phyloP scores from a whole-genome alignment of 1,139 yeast species.

The Nakaseomyces nivariensis region DNA sequence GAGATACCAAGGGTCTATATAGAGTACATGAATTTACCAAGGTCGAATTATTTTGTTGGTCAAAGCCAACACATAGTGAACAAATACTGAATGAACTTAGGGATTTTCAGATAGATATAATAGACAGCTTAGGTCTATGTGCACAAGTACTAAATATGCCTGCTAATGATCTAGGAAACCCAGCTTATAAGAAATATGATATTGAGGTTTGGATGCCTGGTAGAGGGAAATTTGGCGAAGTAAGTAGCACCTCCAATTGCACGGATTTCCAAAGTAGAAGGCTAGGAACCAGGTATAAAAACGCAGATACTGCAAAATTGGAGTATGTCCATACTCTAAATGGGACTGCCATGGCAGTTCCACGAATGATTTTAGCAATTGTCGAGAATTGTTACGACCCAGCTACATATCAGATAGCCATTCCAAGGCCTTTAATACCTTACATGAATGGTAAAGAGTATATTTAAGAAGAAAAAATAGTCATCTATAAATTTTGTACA shows the following conservation, averaged over 20 bases:
- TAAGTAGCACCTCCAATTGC: slow-evolving; percentile 86
- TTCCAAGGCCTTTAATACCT: slow-evolving; percentile 61
- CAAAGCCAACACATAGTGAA: slow-evolving; percentile 38
- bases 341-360: slow-evolving; percentile 95
- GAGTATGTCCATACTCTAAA: slow-evolving; percentile 73
- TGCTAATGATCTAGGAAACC: slow-evolving; percentile 81
- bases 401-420: slow-evolving; percentile 39
- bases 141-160: slow-evolving; percentile 89
- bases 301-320: slow-evolving; percentile 30
- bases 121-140: slow-evolving; percentile 58
- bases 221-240: slow-evolving; percentile 85
- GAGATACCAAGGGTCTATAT: slow-evolving; percentile 83
- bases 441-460: slow-evolving; percentile 53
- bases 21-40: slow-evolving; percentile 98
- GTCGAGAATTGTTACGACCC: slow-evolving; percentile 76
- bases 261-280: slow-evolving; percentile 86
- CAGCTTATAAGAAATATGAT: slow-evolving; percentile 86
- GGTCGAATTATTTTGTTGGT: slow-evolving; percentile 84
- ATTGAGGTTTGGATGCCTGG: slow-evolving; percentile 99
- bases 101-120: slow-evolving; percentile 53
- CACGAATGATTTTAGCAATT: slow-evolving; percentile 79
- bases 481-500: neutral
- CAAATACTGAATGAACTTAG: slow-evolving; percentile 51
- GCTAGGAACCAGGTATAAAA: slow-evolving; percentile 50
- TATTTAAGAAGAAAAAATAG: slow-evolving; percentile 14